Evolutionary conservation across 2,329 filamentous ascomycete species (phyloP).

Genomic region (Colletotrichum sp.): DNA sequence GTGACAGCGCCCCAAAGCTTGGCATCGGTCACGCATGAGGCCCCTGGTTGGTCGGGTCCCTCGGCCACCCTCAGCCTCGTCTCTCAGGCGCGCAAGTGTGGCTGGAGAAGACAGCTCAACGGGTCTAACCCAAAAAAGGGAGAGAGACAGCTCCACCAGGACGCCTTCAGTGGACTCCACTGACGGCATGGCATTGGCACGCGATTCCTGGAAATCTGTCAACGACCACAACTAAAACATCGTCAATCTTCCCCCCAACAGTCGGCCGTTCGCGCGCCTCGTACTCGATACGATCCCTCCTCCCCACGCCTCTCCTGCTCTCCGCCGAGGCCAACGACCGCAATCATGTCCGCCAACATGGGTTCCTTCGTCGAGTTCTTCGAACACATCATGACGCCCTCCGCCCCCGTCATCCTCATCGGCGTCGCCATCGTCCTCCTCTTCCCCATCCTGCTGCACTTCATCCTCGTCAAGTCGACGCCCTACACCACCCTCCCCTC

Average conservation of each 20-base stretch:
- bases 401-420: constrained; percentile 65
- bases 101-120: not conserved
- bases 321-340: not conserved
- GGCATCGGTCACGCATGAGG: not conserved
- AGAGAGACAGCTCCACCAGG: not conserved
- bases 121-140: not conserved
- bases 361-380: constrained; percentile 43
- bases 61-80: constrained; percentile 9
- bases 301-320: not conserved
- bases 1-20: constrained; percentile 14
- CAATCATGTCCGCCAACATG: constrained; percentile 33
- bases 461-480: constrained; percentile 70
- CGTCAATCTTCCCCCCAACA: not conserved
- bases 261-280: constrained; percentile 7
- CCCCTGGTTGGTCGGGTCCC: not conserved
- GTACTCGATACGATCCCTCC: not conserved
- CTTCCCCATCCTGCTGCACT: constrained; percentile 79
- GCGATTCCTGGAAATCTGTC: constrained; percentile 19
- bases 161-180: not conserved
- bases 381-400: constrained; percentile 64
- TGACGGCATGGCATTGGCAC: not conserved
- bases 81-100: not conserved
- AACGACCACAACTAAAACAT: constrained; percentile 13
- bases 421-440: constrained; percentile 73
- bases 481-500: constrained; percentile 73